Percentiles rank a stretch among this genome's conserved stretches.
phyloP scores from a whole-genome alignment of 2,329 filamentous ascomycete species.

The Cytospora paraplurivora region DNA sequence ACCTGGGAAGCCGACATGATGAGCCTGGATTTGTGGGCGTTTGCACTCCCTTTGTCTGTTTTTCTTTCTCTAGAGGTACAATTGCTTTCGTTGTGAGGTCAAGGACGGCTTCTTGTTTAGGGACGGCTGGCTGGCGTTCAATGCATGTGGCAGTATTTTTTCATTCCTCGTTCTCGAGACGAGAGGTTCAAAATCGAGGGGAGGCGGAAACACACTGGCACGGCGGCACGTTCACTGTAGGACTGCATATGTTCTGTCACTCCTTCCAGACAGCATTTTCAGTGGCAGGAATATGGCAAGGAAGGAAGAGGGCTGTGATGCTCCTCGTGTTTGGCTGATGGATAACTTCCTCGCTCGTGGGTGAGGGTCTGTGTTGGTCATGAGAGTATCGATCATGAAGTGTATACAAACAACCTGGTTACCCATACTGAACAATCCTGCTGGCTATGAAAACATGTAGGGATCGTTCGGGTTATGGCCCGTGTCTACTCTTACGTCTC shows the following conservation, averaged over 20 bases:
- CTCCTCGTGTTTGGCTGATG: no score
- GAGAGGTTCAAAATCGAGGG: background rate
- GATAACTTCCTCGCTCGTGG: no score
- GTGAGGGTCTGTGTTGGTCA: no score
- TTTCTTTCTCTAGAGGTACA: background rate
- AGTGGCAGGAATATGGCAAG: background rate
- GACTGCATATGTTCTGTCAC: background rate
- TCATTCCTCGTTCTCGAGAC: background rate
- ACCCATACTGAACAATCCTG: no score
- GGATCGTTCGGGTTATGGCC: no score
- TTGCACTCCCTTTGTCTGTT: background rate
- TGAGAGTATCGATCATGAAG: no score
- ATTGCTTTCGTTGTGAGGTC: background rate
- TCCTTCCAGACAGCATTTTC: background rate
- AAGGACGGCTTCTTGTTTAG: background rate
- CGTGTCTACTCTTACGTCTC: no score
- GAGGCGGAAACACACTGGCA: background rate
- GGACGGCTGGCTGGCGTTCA: background rate
- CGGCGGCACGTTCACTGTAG: background rate
- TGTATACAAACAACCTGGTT: no score
- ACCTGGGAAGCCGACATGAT: conserved; percentile 26
- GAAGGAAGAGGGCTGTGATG: background rate
- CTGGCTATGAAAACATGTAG: no score
- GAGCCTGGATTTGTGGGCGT: background rate
- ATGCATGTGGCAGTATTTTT: background rate